Conservation (phyloP, 805 yeast species). For the Saccharomycopsis fermentans region DNA sequence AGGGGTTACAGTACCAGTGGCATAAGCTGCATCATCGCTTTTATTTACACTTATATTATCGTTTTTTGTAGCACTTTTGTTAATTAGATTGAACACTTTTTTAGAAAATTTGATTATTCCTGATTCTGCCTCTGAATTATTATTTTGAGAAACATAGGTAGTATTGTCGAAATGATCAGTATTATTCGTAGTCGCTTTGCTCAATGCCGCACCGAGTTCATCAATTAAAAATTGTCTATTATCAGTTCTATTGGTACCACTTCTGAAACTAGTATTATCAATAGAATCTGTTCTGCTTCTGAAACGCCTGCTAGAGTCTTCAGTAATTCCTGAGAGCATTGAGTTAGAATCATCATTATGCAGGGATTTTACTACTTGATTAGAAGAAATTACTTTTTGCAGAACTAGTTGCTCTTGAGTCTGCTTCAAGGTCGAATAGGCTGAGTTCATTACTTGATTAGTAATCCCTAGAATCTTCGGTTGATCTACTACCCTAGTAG, state of each 20-base stretch:
- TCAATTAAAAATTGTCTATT: neutral
- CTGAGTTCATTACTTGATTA: conserved; percentile 4
- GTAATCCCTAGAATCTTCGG: conserved; percentile 11
- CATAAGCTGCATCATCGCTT: neutral
- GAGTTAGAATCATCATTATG: neutral
- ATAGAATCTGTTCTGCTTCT: neutral
- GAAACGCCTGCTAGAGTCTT: neutral
- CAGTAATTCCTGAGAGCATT: neutral
- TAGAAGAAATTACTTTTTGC: neutral
- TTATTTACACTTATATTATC: neutral
- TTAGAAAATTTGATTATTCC: neutral
- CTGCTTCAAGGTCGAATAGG: conserved; percentile 7
- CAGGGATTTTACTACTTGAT: neutral
- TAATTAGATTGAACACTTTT: neutral
- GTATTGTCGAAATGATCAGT: neutral
- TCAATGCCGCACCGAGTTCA: neutral
- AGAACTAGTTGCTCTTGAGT: conserved; percentile 1
- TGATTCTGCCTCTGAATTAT: conserved; percentile 1
- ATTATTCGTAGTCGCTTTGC: neutral
- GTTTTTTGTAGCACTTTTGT: neutral
- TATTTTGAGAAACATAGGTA: neutral
- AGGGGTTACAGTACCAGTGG: neutral
- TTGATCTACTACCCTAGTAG: neutral
- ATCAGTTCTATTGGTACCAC: neutral
- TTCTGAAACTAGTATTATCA: neutral